Conservation (phyloP, 1,139 yeast genomes). For the Nakaseomyces sp. region DNA sequence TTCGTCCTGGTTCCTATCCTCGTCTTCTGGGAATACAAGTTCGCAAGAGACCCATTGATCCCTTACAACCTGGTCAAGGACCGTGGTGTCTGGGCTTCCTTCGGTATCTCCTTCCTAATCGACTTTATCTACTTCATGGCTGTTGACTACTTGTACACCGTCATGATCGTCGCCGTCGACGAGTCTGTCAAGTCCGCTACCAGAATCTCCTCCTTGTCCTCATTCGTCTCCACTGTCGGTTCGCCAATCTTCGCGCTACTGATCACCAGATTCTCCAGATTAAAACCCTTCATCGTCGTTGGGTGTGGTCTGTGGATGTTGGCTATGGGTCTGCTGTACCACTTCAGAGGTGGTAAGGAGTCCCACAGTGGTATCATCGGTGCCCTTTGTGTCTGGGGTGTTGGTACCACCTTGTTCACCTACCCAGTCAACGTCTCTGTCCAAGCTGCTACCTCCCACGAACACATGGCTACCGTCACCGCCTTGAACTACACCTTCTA, state of each 20-base stretch:
- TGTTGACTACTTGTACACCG: constrained; percentile 57
- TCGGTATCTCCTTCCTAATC: constrained; percentile 44
- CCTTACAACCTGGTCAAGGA: constrained; percentile 49
- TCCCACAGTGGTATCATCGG: constrained; percentile 52
- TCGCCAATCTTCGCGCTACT: constrained; percentile 50
- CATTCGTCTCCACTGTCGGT: constrained; percentile 54
- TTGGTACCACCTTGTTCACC: constrained; percentile 65
- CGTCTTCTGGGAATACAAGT: constrained; percentile 45
- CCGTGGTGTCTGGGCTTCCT: constrained; percentile 56
- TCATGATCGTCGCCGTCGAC: constrained; percentile 49
- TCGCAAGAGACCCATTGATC: constrained; percentile 40
- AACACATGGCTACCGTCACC: constrained; percentile 48
- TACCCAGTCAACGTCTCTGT: constrained; percentile 57
- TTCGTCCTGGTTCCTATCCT: constrained; percentile 45
- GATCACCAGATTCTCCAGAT: constrained; percentile 41
- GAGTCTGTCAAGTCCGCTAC: constrained; percentile 51
- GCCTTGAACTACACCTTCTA: constrained; percentile 46
- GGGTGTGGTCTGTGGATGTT: constrained; percentile 48
- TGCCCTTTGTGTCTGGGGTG: constrained; percentile 52
- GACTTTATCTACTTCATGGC: constrained; percentile 59
- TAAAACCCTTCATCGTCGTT: constrained; percentile 50
- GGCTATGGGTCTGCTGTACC: constrained; percentile 47
- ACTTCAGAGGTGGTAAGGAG: constrained; percentile 40
- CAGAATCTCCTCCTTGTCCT: constrained; percentile 52
- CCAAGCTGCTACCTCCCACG: constrained; percentile 47